Conservation (phyloP, 345 rosid genomes). For the Geranium brycei region DNA sequence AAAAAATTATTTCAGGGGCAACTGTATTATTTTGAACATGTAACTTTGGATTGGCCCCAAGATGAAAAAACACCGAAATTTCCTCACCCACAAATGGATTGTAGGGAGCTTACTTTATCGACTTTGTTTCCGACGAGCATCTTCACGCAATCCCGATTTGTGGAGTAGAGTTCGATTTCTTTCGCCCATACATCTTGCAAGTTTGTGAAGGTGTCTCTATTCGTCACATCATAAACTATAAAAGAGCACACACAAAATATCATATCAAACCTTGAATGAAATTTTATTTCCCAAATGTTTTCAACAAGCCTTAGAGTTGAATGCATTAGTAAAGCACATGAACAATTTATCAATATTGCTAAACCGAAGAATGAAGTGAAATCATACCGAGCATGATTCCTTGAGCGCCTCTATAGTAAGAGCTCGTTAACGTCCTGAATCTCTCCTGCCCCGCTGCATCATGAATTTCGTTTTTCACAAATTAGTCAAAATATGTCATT, state of each 20-base stretch:
- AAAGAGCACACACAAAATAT: neutral
- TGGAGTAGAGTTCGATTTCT: conserved; percentile 74
- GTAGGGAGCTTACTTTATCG: conserved; percentile 44
- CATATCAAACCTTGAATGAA: neutral
- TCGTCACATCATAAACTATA: conserved; percentile 82
- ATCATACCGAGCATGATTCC: conserved; percentile 82
- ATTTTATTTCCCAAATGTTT: neutral
- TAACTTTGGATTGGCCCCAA: too few species aligned
- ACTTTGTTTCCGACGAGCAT: conserved; percentile 97
- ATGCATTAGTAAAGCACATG: too few species aligned
- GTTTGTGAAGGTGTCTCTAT: conserved; percentile 79
- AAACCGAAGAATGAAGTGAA: conserved; percentile 5
- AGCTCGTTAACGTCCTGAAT: conserved; percentile 83
- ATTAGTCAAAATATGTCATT: neutral
- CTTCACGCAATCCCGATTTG: conserved; percentile 73
- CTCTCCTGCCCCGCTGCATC: conserved; percentile 95
- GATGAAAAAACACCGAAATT: neutral
- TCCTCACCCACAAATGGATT: too few species aligned
- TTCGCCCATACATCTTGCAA: conserved; percentile 86
- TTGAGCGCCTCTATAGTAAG: conserved; percentile 87
- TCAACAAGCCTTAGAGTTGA: too few species aligned
- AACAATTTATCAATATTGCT: neutral
- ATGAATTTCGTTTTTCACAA: conserved; percentile 7
- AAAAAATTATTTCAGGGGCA: too few species aligned
- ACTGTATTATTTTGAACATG: too few species aligned